Conservation (phyloP, 2,329 filamentous ascomycete genomes). For the Cordyceps militaris region DNA sequence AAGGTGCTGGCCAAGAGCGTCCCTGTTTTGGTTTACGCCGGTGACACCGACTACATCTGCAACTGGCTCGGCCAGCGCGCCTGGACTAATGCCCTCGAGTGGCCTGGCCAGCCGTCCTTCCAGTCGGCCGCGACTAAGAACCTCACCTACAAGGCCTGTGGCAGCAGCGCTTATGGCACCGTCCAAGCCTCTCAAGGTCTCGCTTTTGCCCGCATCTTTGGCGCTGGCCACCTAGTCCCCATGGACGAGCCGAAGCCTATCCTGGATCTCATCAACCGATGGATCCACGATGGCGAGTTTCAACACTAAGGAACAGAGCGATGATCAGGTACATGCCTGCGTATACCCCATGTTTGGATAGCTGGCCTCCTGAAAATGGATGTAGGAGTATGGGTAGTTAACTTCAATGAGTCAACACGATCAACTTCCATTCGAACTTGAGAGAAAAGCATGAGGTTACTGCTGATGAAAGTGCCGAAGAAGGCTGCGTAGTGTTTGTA, state of each 20-base stretch:
- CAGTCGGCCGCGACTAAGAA: constrained; percentile 63
- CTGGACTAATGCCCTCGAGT: constrained; percentile 91
- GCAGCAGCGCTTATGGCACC: constrained; percentile 52
- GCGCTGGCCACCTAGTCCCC: constrained; percentile 94
- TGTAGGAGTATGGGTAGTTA: constrained; percentile 4
- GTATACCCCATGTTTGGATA: neutral
- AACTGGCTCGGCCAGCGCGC: constrained; percentile 99
- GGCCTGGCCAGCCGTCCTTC: constrained; percentile 78
- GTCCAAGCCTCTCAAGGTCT: constrained; percentile 90
- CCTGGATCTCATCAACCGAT: constrained; percentile 91
- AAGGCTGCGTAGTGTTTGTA: too few relatives aligned
- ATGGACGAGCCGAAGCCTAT: constrained; percentile 89
- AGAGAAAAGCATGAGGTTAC: too few relatives aligned
- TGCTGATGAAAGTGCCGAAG: too few relatives aligned
- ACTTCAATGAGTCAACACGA: neutral
- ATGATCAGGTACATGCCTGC: neutral
- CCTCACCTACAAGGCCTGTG: constrained; percentile 49
- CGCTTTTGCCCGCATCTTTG: constrained; percentile 83
- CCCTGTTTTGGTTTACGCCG: constrained; percentile 89
- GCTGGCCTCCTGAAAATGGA: neutral
- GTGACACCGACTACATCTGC: constrained; percentile 84
- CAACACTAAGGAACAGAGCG: neutral
- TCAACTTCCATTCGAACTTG: too few relatives aligned
- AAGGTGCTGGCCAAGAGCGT: constrained; percentile 74
- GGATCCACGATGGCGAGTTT: constrained; percentile 44